Base-by-base conservation (phyloP, 768 basidiomycete genomes). In the Sistotremastrum niveocremeum region DNA sequence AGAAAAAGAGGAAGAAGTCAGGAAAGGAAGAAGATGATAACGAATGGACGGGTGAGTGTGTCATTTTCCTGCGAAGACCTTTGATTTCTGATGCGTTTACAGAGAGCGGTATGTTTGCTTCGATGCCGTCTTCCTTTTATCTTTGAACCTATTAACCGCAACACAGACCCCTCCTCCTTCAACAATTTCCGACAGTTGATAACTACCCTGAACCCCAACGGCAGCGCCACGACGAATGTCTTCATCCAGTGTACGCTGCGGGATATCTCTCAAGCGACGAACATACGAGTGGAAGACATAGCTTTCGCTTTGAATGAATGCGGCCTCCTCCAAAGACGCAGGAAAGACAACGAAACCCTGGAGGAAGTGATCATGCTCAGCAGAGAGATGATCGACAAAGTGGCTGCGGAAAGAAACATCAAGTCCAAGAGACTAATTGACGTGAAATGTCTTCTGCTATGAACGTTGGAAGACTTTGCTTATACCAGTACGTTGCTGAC, bases 281-380 rank as follows among this genome's bases (percentile, higher is more conserved):
- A 85, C 61, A 65, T 98, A 45, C 74, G 86, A 1, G 60, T 79
- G 0, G 88, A 95, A 46, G 94, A 98, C 59, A 77, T 81, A 0
- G 83, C 88, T 0, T 91, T 88, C 62, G 88, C 91, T 2, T 61
- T 98, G 53, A 81, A 84, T 46, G 89, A 93, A 58, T 81, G 84
- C 49, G 89, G 90, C 31, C 61, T 97, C 45, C 68, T 95, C 11
- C 65, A 62, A 45, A 65, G 70, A 37, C 58, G 73, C 44, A 62
- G 66, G 42, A 48, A 54, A 38, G 57, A 56, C 46, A 54, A 63
- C 46, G 58, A 62, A 29, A 58, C 67, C 48, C 65, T 67, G 20
- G 70, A 71, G 50, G 69, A 71, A 49, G 71, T 74, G 42, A 60
- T 84, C 11, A 70, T 75, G 34, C 64, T 86, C 45, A 71, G 76